phyloP scores from a whole-genome alignment of 73 alveolate species.

The Paramecium bursaria region DNA sequence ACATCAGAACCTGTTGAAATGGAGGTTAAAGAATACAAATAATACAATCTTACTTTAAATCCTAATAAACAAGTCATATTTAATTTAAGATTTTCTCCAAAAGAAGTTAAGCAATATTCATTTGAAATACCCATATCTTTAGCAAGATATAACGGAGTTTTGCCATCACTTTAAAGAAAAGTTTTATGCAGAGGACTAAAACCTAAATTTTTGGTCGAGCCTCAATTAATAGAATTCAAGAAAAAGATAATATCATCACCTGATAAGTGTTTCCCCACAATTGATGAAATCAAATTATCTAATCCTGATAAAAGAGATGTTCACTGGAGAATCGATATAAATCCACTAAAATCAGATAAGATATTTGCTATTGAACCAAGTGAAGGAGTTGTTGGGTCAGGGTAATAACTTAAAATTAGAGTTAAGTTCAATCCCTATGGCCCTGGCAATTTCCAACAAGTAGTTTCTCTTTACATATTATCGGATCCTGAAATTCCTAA shows the following conservation, averaged over 20 bases:
- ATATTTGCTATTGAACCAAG: slow-evolving; percentile 89
- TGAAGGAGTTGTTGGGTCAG: slow-evolving; percentile 89
- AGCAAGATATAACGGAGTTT: slow-evolving; percentile 33
- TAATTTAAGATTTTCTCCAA: slow-evolving; percentile 61
- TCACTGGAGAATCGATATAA: slow-evolving; percentile 83
- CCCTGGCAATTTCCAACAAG: slow-evolving; percentile 87
- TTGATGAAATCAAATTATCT: slow-evolving; percentile 80
- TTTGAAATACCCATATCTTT: slow-evolving; percentile 52
- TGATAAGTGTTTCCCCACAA: slow-evolving; percentile 85
- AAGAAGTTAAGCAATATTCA: slow-evolving; percentile 59
- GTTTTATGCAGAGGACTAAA: slow-evolving; percentile 90
- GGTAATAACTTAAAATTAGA: slow-evolving; percentile 87
- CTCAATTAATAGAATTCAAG: slow-evolving; percentile 80
- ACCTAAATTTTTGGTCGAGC: slow-evolving; percentile 90
- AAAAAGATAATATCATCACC: slow-evolving; percentile 91
- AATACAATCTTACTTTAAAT: slow-evolving; percentile 39
- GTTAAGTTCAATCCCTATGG: slow-evolving; percentile 96
- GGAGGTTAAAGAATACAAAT: slow-evolving; percentile 60
- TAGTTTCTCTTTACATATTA: slow-evolving; percentile 86
- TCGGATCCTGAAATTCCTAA: slow-evolving; percentile 75
- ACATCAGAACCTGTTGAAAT: slow-evolving; percentile 55
- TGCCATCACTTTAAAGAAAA: slow-evolving; percentile 62
- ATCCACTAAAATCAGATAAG: slow-evolving; percentile 75
- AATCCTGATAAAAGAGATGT: slow-evolving; percentile 88
- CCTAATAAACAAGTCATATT: slow-evolving; percentile 39